A percentile compares a stretch with the other conserved stretches of the same genome.
Evolutionary conservation across 495 filamentous ascomycete species (phyloP).

Genomic region (Astrothelium subdiscretum): DNA sequence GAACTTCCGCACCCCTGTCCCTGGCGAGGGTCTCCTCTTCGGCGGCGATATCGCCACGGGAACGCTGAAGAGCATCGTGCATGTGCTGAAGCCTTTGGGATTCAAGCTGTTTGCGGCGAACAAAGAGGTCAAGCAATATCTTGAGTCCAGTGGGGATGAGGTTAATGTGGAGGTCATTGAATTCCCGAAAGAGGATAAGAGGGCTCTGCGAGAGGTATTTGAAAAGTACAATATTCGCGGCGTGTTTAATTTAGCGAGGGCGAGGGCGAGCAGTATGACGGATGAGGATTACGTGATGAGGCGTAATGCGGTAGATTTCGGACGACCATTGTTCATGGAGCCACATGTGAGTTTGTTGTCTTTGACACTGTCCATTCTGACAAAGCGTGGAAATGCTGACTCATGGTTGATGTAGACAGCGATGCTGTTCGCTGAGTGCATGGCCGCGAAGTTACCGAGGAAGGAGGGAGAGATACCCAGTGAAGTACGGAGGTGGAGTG

Average conservation of each 20-base stretch:
- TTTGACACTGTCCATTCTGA: too few species aligned
- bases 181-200: slow-evolving; percentile 94
- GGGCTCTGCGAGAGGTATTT: slow-evolving; percentile 89
- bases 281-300: slow-evolving; percentile 99
- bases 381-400: slow-evolving; percentile 2
- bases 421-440: slow-evolving; percentile 86
- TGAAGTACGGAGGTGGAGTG: slow-evolving; percentile 87
- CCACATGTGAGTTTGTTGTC: slow-evolving; percentile 77
- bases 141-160: slow-evolving; percentile 56
- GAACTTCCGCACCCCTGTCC: slow-evolving; percentile 95
- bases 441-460: slow-evolving; percentile 86
- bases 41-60: slow-evolving; percentile 63
- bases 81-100: slow-evolving; percentile 74
- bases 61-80: slow-evolving; percentile 63
- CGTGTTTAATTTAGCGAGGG: slow-evolving; percentile 87
- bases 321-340: slow-evolving; percentile 96
- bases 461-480: slow-evolving; percentile 61
- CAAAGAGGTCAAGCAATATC: slow-evolving; percentile 63
- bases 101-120: slow-evolving; percentile 90
- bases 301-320: slow-evolving; percentile 95
- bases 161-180: slow-evolving; percentile 79
- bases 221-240: slow-evolving; percentile 92
- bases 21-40: slow-evolving; percentile 87
- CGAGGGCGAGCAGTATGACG: slow-evolving; percentile 66
- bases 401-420: slow-evolving; percentile 55